A percentile compares a stretch with the other conserved stretches of the same genome.
phyloP scores from a whole-genome alignment of 306 rosid species.

The Casuarina cunninghamiana region DNA sequence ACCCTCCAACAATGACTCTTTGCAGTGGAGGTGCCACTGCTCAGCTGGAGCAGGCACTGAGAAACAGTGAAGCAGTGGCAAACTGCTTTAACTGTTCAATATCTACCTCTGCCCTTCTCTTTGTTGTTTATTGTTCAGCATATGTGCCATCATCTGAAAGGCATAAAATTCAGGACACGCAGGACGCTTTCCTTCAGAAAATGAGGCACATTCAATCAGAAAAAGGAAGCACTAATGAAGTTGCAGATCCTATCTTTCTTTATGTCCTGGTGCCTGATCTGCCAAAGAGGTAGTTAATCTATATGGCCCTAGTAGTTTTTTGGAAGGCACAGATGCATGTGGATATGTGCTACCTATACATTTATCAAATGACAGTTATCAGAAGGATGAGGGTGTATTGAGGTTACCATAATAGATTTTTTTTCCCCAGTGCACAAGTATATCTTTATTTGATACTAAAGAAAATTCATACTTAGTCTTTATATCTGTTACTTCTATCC shows the following conservation, averaged over 20 bases:
- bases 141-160: slow-evolving; percentile 46
- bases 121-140: slow-evolving; percentile 76
- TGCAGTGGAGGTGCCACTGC: slow-evolving; percentile 62
- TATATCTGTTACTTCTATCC: not conserved
- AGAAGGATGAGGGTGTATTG: not conserved
- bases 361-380: not conserved
- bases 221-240: slow-evolving; percentile 32
- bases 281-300: slow-evolving; percentile 69
- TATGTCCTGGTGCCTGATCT: slow-evolving; percentile 79
- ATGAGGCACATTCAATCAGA: slow-evolving; percentile 42
- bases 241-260: slow-evolving; percentile 58
- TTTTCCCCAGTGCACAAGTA: not conserved
- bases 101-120: slow-evolving; percentile 60
- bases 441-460: not conserved
- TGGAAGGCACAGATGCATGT: not conserved
- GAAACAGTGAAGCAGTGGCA: slow-evolving; percentile 95
- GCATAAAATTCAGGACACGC: slow-evolving; percentile 50
- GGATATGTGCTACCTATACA: not conserved
- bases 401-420: not conserved
- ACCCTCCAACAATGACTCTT: slow-evolving; percentile 88
- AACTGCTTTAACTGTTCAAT: slow-evolving; percentile 69
- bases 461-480: not conserved
- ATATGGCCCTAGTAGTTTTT: not conserved
- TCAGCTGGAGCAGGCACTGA: slow-evolving; percentile 77
- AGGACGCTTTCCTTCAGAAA: slow-evolving; percentile 50